Evolutionary conservation across 768 basidiomycete species (phyloP), one percentile per base, ranked within the genome.

Genomic region (Boletellus sp.): DNA sequence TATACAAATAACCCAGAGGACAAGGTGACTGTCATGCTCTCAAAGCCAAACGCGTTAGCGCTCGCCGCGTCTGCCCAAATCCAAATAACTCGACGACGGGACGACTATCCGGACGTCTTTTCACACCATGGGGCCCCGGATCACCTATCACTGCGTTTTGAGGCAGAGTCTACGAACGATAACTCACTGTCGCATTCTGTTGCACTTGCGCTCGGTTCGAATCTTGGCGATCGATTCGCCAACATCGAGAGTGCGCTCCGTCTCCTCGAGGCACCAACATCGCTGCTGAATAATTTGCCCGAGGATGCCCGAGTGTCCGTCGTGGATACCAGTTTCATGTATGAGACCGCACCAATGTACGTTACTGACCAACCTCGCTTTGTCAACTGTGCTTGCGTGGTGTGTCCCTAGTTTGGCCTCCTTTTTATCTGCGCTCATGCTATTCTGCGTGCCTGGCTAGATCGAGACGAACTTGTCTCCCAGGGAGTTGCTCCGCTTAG

Each of bases 341-440:
- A 97, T 64, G 88, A 97, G 69, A 94, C 88, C 17, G 76, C 85
- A 11, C 91, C 96, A 0, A 98, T 99, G 96, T 98, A 99, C 64
- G 87, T 95, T 37, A 80, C 80, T 11, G 86, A 96, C 50, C 96
- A 99, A 65, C 87, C 85, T 12, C 71, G 75, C 32, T 98, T 97
- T 69, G 78, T 88, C 51, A 99, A 97, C 61, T 88, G 90, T 55
- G 90, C 90, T n/a, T 88, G 92, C 53, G 72, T 92, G 68, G 94
- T 95, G 53, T 50, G 89, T 75, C 40, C 40, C 11, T 35, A 10
- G 2, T 13, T 9, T 12, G 8, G 2, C 23, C 4, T 41, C 23
- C 39, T 12, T 3, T 28, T 10, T n/a, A 17, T 34, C 39, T 28
- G 8, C 35, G 15, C 47, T 44, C 19, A 45, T 50, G 36, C 32